These are phyloP conservation scores for Penicillium herquei DNA, from an alignment of 495 filamentous ascomycete species.

Conservation along the genomic window DNA sequence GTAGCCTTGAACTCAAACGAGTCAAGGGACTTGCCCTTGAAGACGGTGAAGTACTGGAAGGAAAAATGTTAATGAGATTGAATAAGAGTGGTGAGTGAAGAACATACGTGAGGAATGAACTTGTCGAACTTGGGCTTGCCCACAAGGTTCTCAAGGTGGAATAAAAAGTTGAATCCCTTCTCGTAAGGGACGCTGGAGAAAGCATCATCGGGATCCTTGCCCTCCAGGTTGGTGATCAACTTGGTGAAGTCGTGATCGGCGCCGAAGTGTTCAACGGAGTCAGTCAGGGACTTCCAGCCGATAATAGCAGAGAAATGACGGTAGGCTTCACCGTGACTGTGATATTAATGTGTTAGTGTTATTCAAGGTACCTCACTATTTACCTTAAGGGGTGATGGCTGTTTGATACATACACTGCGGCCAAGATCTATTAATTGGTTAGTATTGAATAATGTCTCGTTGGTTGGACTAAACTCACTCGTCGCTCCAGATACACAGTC, in stretches of 20 bases:
- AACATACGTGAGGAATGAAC: conserved; percentile 79
- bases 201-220: conserved; percentile 90
- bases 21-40: conserved; percentile 76
- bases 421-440: conserved; percentile 25
- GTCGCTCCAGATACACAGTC: conserved; percentile 90
- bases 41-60: conserved; percentile 75
- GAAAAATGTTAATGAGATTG: conserved; percentile 13
- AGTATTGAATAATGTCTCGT: conserved; percentile 1
- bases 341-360: conserved; percentile 5
- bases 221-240: conserved; percentile 79
- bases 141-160: conserved; percentile 77
- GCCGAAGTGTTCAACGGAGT: conserved; percentile 74
- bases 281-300: conserved; percentile 57
- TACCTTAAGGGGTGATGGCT: too few relatives aligned
- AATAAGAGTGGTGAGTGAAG: not conserved
- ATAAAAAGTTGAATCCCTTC: conserved; percentile 78
- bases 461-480: conserved; percentile 39
- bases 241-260: conserved; percentile 89
- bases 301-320: conserved; percentile 94
- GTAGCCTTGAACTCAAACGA: conserved; percentile 91
- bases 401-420: conserved; percentile 26
- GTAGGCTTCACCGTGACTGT: conserved; percentile 70
- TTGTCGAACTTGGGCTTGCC: conserved; percentile 85
- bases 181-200: conserved; percentile 81
- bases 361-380: not conserved